Evolutionary conservation across 169 alveolate species (phyloP).

Genomic region (Eimeria sp.): DNA sequence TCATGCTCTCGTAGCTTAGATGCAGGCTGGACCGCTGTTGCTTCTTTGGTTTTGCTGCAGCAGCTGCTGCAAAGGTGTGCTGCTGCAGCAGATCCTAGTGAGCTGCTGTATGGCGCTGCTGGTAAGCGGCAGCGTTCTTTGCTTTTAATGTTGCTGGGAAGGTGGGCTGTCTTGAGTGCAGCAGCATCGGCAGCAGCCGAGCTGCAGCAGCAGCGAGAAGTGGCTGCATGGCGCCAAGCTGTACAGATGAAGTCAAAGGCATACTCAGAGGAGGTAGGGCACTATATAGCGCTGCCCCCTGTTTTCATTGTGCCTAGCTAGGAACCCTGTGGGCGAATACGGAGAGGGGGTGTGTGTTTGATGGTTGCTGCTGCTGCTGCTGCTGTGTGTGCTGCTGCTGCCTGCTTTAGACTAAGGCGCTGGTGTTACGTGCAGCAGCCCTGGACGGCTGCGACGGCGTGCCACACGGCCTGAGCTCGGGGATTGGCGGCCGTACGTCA

Average conservation of each 20-base stretch:
- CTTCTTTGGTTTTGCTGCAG: constrained; percentile 24
- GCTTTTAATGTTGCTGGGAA: constrained; percentile 70
- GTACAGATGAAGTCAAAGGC: not conserved
- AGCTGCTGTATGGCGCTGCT: constrained; percentile 30
- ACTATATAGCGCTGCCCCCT: not conserved
- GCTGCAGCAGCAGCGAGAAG: constrained; percentile 37
- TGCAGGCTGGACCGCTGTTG: constrained; percentile 28
- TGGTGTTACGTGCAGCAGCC: constrained; percentile 67
- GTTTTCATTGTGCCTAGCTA: not conserved
- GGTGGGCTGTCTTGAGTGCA: constrained; percentile 70
- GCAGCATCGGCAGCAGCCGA: constrained; percentile 48
- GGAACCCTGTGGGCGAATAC: not conserved
- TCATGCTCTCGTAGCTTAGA: not conserved
- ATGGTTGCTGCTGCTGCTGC: not conserved
- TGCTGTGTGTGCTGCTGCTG: constrained; percentile 12
- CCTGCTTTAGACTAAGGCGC: constrained; percentile 33
- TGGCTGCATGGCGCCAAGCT: constrained; percentile 38
- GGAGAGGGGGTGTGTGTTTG: not conserved
- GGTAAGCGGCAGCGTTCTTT: constrained; percentile 67
- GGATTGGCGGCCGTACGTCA: constrained; percentile 19
- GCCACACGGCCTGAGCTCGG: not conserved
- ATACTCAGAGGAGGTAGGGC: constrained; percentile 25
- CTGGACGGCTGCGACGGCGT: constrained; percentile 68
- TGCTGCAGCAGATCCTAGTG: constrained; percentile 11
- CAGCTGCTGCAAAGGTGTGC: constrained; percentile 28